Percentiles rank a stretch among this genome's conserved stretches.
These are phyloP conservation scores for Trematosphaeria pertusa DNA, from an alignment of 2,329 filamentous ascomycete genomes.

Conservation along the genomic window DNA sequence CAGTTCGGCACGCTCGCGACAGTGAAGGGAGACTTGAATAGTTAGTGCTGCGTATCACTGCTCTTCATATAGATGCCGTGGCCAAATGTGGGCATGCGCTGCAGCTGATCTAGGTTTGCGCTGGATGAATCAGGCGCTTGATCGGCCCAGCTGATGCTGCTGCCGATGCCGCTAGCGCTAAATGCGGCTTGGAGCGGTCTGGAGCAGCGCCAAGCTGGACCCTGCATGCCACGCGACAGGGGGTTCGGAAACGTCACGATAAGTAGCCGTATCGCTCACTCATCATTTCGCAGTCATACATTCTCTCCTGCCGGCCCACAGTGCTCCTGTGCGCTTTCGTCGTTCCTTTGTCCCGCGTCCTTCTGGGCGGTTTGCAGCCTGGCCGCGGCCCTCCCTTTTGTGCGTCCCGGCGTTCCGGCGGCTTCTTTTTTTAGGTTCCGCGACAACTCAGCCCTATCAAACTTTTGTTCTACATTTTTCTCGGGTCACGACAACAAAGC, in stretches of 20 bases:
- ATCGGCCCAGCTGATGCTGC: no score
- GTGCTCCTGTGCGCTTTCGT: neutral
- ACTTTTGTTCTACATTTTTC: neutral
- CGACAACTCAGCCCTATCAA: neutral
- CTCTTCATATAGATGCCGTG: no score
- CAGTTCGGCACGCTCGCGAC: neutral
- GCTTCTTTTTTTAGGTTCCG: slow-evolving; percentile 3
- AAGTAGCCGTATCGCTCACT: slow-evolving; percentile 3
- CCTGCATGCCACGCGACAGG: slow-evolving; percentile 8
- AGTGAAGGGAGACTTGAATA: neutral
- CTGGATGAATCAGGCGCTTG: slow-evolving; percentile 1
- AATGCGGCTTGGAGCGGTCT: no score
- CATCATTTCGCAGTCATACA: slow-evolving; percentile 4
- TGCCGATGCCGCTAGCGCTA: no score
- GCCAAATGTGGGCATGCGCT: neutral
- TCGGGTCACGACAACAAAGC: neutral
- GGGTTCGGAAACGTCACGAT: slow-evolving; percentile 4
- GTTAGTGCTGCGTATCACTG: no score
- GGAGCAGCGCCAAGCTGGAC: no score
- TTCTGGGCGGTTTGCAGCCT: neutral
- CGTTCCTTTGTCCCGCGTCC: neutral
- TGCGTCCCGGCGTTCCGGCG: neutral
- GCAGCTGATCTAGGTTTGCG: neutral
- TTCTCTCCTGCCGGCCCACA: neutral
- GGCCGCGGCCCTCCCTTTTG: neutral